phyloP scores from a whole-genome alignment of 306 rosid genomes.

The Ochetophila trinervis region DNA sequence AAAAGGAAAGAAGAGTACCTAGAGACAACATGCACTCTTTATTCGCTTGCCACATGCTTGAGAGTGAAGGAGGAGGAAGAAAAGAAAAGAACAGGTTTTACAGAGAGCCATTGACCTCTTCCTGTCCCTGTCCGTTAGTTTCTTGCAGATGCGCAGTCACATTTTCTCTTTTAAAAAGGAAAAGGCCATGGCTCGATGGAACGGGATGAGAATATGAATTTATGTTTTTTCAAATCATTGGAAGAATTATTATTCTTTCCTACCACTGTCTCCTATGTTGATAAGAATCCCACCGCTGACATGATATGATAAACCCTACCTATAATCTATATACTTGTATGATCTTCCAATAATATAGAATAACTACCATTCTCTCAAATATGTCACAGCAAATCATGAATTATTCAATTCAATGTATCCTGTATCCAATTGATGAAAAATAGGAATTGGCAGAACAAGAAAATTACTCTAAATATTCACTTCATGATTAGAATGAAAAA shows the following conservation, averaged over 20 bases:
- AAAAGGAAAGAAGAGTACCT: slow-evolving; percentile 6
- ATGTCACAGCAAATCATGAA: not conserved
- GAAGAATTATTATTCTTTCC: slow-evolving; percentile 36
- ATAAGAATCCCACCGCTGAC: slow-evolving; percentile 49
- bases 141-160: slow-evolving; percentile 39
- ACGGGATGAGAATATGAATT: slow-evolving; percentile 34
- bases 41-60: slow-evolving; percentile 21
- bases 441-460: not conserved
- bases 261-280: slow-evolving; percentile 29
- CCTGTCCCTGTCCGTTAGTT: slow-evolving; percentile 19
- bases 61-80: slow-evolving; percentile 1
- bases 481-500: no score
- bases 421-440: not conserved
- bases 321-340: not conserved
- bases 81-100: not conserved
- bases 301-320: slow-evolving; percentile 25
- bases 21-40: slow-evolving; percentile 28
- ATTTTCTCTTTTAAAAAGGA: slow-evolving; percentile 36
- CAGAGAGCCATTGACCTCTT: slow-evolving; percentile 17
- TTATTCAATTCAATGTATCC: not conserved
- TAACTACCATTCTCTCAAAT: not conserved
- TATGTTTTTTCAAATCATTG: slow-evolving; percentile 26
- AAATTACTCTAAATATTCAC: no score
- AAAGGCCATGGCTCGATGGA: slow-evolving; percentile 32
- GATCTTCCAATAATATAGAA: not conserved